Conservation (phyloP, 1,284 basidiomycete species). For the Hymenochaete sp. region DNA sequence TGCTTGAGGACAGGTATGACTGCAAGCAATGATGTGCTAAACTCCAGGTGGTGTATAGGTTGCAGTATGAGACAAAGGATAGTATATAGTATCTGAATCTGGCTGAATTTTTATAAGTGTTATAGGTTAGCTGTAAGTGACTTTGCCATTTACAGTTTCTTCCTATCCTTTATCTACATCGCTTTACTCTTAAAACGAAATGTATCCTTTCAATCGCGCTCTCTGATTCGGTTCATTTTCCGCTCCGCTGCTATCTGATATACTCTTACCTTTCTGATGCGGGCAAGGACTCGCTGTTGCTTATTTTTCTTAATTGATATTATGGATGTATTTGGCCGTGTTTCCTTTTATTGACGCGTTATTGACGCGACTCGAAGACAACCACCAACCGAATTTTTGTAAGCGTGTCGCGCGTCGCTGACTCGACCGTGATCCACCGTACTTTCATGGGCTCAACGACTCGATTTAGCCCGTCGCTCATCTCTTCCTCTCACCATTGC, state of each 20-base stretch:
- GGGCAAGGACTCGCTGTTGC: background rate
- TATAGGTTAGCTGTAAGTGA: too few species aligned
- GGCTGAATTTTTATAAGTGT: too few species aligned
- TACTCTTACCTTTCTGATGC: background rate
- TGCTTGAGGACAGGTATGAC: too few species aligned
- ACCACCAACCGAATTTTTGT: background rate
- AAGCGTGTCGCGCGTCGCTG: background rate
- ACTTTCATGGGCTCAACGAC: background rate
- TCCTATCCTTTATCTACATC: too few species aligned
- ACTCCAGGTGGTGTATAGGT: too few species aligned
- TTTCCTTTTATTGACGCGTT: conserved; percentile 11
- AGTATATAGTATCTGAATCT: too few species aligned
- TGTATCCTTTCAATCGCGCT: background rate
- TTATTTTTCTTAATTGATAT: background rate
- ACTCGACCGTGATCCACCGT: background rate
- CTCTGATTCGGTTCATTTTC: background rate
- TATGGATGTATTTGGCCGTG: background rate
- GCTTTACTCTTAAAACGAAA: background rate
- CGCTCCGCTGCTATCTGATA: background rate
- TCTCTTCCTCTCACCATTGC: background rate
- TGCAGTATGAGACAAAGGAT: too few species aligned
- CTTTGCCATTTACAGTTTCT: too few species aligned
- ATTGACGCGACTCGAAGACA: conserved; percentile 5
- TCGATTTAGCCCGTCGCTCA: background rate
- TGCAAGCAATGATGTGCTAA: too few species aligned